A percentile compares a stretch with the other conserved stretches of the same genome.
Conservation (phyloP, 2,329 filamentous ascomycete species). For the Fusarium sulawesiense region DNA sequence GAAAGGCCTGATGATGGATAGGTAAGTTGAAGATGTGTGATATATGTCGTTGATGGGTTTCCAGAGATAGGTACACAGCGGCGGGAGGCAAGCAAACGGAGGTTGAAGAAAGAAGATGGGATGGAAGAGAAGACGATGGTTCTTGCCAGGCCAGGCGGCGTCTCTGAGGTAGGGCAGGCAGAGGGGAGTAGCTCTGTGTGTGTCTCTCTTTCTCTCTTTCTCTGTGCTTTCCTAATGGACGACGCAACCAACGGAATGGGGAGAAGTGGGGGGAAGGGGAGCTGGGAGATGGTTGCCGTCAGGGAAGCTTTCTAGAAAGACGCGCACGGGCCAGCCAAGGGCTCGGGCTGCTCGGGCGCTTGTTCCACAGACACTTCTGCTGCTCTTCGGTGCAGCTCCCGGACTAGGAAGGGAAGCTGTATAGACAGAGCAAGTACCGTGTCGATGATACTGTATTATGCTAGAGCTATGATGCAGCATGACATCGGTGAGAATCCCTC, state of each 20-base stretch:
- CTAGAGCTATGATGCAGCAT: constrained; percentile 1
- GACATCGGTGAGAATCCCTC: constrained; percentile 4
- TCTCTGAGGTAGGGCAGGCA: constrained; percentile 14
- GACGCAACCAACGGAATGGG: constrained; percentile 36
- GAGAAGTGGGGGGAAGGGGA: constrained; percentile 35
- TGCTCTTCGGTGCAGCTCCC: constrained; percentile 47
- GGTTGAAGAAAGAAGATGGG: constrained; percentile 8
- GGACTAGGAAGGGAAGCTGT: constrained; percentile 30
- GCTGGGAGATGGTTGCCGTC: constrained; percentile 38
- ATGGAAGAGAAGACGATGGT: constrained; percentile 16
- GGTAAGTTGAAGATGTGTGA: constrained; percentile 3
- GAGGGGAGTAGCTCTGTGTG: constrained; percentile 20
- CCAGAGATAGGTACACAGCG: not conserved
- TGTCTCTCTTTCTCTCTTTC: not conserved
- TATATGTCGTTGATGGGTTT: constrained; percentile 8
- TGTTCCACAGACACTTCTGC: constrained; percentile 45
- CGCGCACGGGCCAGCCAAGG: constrained; percentile 36
- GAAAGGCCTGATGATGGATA: not conserved
- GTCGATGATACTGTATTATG: constrained; percentile 4
- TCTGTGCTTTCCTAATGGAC: constrained; percentile 15
- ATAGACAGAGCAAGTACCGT: constrained; percentile 4
- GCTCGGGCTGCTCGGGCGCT: constrained; percentile 35
- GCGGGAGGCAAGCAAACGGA: constrained; percentile 7
- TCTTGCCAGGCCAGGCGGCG: constrained; percentile 14
- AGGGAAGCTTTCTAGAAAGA: constrained; percentile 49